A percentile compares a stretch with the other conserved stretches of the same genome.
Conservation (phyloP, 495 filamentous ascomycete genomes). For the Podospora appendiculata region DNA sequence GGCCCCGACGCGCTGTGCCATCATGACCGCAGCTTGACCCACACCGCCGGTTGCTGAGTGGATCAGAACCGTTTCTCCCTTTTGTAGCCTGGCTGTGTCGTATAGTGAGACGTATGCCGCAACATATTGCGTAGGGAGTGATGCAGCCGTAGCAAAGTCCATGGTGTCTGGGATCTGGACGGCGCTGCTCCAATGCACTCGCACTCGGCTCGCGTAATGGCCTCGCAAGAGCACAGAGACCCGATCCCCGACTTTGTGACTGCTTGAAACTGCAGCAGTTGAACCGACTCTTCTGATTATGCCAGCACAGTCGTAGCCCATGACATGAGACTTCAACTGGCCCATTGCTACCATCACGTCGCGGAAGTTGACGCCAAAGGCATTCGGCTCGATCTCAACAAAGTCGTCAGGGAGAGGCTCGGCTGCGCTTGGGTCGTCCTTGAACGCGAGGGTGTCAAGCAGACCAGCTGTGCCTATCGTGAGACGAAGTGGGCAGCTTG, state of each 20-base stretch:
- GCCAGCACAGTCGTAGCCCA: conserved; percentile 39
- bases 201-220: conserved; percentile 11
- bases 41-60: conserved; percentile 49
- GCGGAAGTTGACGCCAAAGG: conserved; percentile 34
- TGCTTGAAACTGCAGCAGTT: conserved; percentile 27
- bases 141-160: conserved; percentile 39
- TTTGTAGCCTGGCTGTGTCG: conserved; percentile 26
- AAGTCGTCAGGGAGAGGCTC: conserved; percentile 15
- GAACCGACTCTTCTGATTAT: conserved; percentile 46
- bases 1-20: conserved; percentile 42
- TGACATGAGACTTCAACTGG: conserved; percentile 24
- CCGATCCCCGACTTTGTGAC: conserved; percentile 37
- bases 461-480: conserved; percentile 23
- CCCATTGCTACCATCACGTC: conserved; percentile 49
- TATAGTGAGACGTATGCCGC: conserved; percentile 46
- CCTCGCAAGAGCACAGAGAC: conserved; percentile 32
- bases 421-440: conserved; percentile 15
- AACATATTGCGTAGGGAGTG: conserved; percentile 43
- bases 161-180: conserved; percentile 39
- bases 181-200: conserved; percentile 13
- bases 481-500: conserved; percentile 20
- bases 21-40: conserved; percentile 49
- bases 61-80: conserved; percentile 52
- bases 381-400: conserved; percentile 34
- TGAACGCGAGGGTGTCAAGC: conserved; percentile 24